These are phyloP conservation scores for Eucalyptus camaldulensis DNA, from an alignment of 345 rosid species.

Conservation along the genomic window DNA sequence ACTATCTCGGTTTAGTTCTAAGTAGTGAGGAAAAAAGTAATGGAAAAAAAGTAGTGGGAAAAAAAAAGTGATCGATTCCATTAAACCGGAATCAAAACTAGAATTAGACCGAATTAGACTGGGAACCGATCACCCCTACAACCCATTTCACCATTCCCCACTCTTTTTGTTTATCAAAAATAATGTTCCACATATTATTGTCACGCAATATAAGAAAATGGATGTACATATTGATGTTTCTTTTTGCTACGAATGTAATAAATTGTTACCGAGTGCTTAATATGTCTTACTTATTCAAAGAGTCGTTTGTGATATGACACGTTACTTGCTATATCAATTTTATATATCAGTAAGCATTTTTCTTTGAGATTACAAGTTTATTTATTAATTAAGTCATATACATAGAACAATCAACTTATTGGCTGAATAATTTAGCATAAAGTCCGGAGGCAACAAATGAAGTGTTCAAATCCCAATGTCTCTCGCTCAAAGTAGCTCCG, in stretches of 20 bases:
- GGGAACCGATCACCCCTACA: too few species aligned
- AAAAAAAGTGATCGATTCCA: too few species aligned
- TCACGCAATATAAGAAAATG: neutral
- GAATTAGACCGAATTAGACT: rapidly evolving
- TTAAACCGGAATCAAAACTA: rapidly evolving
- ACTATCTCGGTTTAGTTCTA: too few species aligned
- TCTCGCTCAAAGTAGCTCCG: neutral
- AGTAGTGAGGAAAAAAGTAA: too few species aligned
- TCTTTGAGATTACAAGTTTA: neutral
- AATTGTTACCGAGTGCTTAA: neutral
- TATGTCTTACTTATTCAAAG: neutral
- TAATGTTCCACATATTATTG: neutral
- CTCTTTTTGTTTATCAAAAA: neutral
- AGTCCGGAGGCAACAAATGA: neutral
- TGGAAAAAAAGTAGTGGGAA: too few species aligned
- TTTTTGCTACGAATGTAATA: neutral
- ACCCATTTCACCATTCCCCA: neutral
- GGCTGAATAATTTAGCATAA: neutral
- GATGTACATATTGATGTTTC: neutral
- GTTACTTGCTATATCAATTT: neutral
- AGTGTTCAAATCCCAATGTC: neutral
- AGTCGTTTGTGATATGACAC: neutral
- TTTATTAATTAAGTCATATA: neutral
- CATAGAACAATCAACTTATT: neutral
- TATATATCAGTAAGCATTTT: neutral